These are phyloP conservation scores for Cyanophora paradoxa DNA, from an alignment of 78 protist species.

Conservation along the genomic window DNA sequence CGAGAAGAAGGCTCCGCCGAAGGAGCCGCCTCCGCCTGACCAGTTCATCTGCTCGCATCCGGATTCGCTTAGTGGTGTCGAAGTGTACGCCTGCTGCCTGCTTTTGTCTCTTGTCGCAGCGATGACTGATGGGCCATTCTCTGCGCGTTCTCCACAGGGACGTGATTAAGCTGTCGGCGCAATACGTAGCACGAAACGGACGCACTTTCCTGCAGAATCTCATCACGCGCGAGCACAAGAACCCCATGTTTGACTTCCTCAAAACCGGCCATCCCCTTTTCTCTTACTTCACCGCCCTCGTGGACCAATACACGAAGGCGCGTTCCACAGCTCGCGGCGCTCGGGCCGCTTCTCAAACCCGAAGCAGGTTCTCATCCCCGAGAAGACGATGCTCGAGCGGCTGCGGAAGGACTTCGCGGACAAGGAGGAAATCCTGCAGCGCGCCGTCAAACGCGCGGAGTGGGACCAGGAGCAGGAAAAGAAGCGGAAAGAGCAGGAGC, in stretches of 20 bases:
- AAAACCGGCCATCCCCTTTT: slow-evolving; percentile 25
- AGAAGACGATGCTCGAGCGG: background rate
- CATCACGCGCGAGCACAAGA: slow-evolving; percentile 24
- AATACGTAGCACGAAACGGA: slow-evolving; percentile 49
- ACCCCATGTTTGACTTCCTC: slow-evolving; percentile 51
- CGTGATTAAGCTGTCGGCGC: slow-evolving; percentile 40
- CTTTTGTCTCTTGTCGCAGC: background rate
- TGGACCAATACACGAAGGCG: slow-evolving; percentile 31
- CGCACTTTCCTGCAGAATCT: slow-evolving; percentile 28
- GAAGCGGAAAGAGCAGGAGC: slow-evolving; percentile 8
- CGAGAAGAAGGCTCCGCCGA: background rate
- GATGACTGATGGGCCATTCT: too few relatives aligned
- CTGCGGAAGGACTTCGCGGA: background rate
- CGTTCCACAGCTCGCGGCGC: background rate
- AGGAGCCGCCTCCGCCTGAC: slow-evolving; percentile 8
- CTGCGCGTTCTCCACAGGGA: slow-evolving; percentile 15
- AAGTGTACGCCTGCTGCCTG: background rate
- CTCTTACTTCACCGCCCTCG: slow-evolving; percentile 22
- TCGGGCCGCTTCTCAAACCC: too few relatives aligned
- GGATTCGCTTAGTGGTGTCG: background rate
- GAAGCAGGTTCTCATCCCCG: slow-evolving; percentile 1
- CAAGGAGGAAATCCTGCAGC: background rate
- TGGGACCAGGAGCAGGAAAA: slow-evolving; percentile 21
- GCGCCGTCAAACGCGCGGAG: slow-evolving; percentile 4
- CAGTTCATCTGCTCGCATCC: too few relatives aligned